Percentiles rank a stretch among this genome's conserved stretches.
Conservation (phyloP, 2,329 filamentous ascomycete genomes). For the Penicillium sp. region DNA sequence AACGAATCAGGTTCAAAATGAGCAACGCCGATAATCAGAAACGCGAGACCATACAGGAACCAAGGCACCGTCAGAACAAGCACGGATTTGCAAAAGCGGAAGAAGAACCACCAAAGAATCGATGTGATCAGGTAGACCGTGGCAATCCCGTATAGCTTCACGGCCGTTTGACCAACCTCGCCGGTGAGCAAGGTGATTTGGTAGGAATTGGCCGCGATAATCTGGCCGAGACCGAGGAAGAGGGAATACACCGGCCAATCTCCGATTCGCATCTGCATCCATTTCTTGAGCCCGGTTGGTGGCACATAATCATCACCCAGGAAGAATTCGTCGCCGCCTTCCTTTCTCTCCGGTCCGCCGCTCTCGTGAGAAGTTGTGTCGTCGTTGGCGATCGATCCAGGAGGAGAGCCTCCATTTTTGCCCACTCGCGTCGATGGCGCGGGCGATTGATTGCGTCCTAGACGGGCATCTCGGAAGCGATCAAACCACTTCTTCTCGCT, state of each 20-base stretch:
- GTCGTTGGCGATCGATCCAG: slow-evolving; percentile 43
- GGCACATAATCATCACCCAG: slow-evolving; percentile 56
- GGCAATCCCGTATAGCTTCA: slow-evolving; percentile 60
- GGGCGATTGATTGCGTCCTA: slow-evolving; percentile 50
- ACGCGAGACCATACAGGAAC: slow-evolving; percentile 61
- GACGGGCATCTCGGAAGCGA: slow-evolving; percentile 57
- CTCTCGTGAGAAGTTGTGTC: slow-evolving; percentile 34
- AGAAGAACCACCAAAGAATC: slow-evolving; percentile 61
- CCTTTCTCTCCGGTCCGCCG: slow-evolving; percentile 33
- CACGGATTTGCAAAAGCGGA: slow-evolving; percentile 57
- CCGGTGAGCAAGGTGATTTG: slow-evolving; percentile 67
- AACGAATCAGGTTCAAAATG: slow-evolving; percentile 49
- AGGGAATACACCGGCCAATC: slow-evolving; percentile 64
- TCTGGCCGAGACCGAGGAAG: slow-evolving; percentile 60
- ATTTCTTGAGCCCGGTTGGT: slow-evolving; percentile 55
- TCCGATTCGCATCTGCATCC: slow-evolving; percentile 57
- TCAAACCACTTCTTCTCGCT: slow-evolving; percentile 67
- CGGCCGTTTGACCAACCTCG: slow-evolving; percentile 57
- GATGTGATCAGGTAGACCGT: slow-evolving; percentile 59
- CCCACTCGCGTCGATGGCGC: slow-evolving; percentile 33
- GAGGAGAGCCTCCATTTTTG: slow-evolving; percentile 35
- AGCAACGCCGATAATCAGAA: slow-evolving; percentile 61
- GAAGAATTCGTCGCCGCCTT: slow-evolving; percentile 54
- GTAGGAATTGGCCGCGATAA: slow-evolving; percentile 65
- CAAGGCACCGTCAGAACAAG: slow-evolving; percentile 61